Evolutionary conservation across 2,329 filamentous ascomycete species (phyloP).

Genomic region (Curvularia sp.): DNA sequence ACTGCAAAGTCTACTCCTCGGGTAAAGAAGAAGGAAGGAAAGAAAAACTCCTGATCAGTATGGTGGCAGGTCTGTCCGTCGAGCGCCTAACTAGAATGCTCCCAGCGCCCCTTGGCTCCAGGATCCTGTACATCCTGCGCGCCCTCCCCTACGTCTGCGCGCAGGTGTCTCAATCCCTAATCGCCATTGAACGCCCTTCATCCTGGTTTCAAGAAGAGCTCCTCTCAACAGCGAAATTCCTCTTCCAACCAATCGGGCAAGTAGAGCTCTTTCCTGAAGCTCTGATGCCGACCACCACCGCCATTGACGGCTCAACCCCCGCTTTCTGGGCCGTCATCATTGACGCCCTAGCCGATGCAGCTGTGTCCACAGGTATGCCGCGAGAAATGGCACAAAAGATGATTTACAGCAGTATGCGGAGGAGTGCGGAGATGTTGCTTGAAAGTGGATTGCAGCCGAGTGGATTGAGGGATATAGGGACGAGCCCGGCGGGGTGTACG

Average conservation of each 20-base stretch:
- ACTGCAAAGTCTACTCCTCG: too few species aligned
- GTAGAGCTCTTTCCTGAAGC: constrained; percentile 29
- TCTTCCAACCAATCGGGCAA: constrained; percentile 37
- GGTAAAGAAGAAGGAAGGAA: too few species aligned
- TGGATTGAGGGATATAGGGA: constrained; percentile 39
- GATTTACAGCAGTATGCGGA: constrained; percentile 44
- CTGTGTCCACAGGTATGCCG: constrained; percentile 40
- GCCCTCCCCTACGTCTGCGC: constrained; percentile 57
- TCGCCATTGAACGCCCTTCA: constrained; percentile 35
- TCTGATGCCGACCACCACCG: constrained; percentile 41
- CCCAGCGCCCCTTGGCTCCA: too few species aligned
- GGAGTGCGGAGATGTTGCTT: constrained; percentile 39
- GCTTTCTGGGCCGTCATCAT: constrained; percentile 44
- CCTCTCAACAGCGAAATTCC: constrained; percentile 26
- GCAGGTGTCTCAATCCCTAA: constrained; percentile 54
- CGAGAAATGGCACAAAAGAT: constrained; percentile 34
- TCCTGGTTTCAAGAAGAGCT: constrained; percentile 21
- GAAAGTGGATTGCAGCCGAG: constrained; percentile 34
- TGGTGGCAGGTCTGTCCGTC: constrained; percentile 5
- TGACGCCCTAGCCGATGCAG: constrained; percentile 43
- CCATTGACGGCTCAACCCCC: constrained; percentile 40
- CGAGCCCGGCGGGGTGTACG: constrained; percentile 43
- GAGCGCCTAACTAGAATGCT: too few species aligned
- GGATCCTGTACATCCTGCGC: constrained; percentile 42
- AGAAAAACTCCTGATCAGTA: constrained; percentile 2